Evolutionary conservation across 2,329 filamentous ascomycete genomes (phyloP), one percentile per base, ranked within the genome.

Genomic region (Plectosphaerella sp.): DNA sequence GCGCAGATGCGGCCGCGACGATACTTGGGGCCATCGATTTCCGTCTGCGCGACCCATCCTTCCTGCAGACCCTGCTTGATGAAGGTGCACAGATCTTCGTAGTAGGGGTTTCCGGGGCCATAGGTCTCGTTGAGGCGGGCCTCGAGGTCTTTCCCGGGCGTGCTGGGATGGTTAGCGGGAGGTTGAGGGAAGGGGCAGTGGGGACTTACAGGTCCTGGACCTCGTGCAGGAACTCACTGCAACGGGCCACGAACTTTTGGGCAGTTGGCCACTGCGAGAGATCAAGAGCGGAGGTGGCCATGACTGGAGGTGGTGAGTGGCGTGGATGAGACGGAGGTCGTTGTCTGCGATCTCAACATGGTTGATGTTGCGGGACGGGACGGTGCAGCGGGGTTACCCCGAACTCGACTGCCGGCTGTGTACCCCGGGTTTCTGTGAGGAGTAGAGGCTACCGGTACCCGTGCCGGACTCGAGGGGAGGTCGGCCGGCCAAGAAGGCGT

Each of bases 81-180:
- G 37, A 67, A 65, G 9, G 47, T 35, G 56, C 70, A 70, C 36
- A 78, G 65, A 49, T 72, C 67, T 3, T 75, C 70, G 59, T 76
- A 76, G 55, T 65, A 71, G 1, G 61, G 52, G 49, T 63, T 75
- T 2, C 72, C 72, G 0, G 71, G 72, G 4, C 73, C 73, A 55
- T 76, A 75, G 10, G 71, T 57, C 20, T 54, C 54, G 60, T 78
- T 78, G 2, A 77, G 67, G 14, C 62, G 60, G 2, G 60, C 61
- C 59, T 77, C 74, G 43, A 78, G 69, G 9, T 68, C 69, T 56
- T 72, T 70, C 11, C 74, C 74, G 1, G 74, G 75, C 0, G 73
- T 78, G 37, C 73, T 75, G 41, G 16, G 10, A 24, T 18, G 11
- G 25, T 10, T 6, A 46, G 15, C 15, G 11, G 7, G 33, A 45